Base-by-base conservation (phyloP, 495 filamentous ascomycete species). In the Jackrogersella minutella region DNA sequence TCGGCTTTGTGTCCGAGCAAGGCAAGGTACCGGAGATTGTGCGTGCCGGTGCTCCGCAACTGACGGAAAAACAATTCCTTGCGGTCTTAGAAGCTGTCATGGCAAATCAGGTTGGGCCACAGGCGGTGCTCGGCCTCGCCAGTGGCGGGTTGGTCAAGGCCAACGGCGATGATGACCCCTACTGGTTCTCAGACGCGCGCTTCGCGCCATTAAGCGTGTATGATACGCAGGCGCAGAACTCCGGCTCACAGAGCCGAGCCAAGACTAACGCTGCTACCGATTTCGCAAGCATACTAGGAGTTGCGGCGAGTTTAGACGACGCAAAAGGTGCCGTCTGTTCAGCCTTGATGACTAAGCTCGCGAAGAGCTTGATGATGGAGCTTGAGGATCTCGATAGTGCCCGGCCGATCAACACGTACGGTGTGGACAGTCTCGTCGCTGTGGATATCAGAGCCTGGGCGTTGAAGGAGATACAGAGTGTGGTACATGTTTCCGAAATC, bases 401-500 rank as follows among this genome's bases (percentile, higher is more conserved):
- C 22, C 57, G 70, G 30, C 70, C 66, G n/a, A 64, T 69, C 51
- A 73, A 70, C 44, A 67, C 39, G 21, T 70, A 70, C 7, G 82
- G 82, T 0, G 76, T 83, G 3, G 82, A 85, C 62, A 82, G 79
- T 5, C 73, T 85, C n/a, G 75, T 82, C 0, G 81, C 82, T 1
- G 78, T 84, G 3, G 80, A 81, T 22, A 66, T 82, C 2, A 75
- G 82, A 0, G 62, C 73, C 0, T 85, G 82, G 82, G 73, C 80
- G 26, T 73, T 74, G 46, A 80, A 80, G 69, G 72, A 76, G 17
- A 43, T 82, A 0, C 75, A 73, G 2, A 73, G 71, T 8, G 79
- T 85, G 36, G 59, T 86, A 1, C 79, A 81, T 3, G 82, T 86
- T 3, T 77, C 85, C 47, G 82, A 87, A 73, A 78, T 86, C 31